phyloP scores from a whole-genome alignment of 768 basidiomycete species.

The Auriscalpium microsporum region DNA sequence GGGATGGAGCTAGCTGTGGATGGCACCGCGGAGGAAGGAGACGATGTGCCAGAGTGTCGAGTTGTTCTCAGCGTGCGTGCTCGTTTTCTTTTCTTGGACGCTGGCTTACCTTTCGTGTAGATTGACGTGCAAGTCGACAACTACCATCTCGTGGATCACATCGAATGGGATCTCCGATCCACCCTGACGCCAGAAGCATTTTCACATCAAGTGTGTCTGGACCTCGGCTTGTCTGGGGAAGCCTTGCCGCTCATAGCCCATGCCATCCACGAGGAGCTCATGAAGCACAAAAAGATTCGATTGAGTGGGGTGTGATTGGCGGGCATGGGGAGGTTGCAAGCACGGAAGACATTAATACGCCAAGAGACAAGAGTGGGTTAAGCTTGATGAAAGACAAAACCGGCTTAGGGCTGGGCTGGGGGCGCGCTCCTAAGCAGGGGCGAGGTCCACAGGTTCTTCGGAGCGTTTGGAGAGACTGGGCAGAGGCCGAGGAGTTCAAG shows the following conservation, averaged over 20 bases:
- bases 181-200: conserved; percentile 85
- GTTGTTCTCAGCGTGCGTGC: conserved; percentile 68
- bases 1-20: conserved; percentile 67
- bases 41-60: conserved; percentile 62
- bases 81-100: not conserved
- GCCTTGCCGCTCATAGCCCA: conserved; percentile 85
- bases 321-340: conserved; percentile 35
- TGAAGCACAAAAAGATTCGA: conserved; percentile 90
- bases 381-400: conserved; percentile 73
- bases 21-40: conserved; percentile 38
- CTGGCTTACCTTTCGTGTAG: conserved; percentile 30
- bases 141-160: conserved; percentile 86
- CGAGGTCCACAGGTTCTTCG: conserved; percentile 73
- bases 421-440: conserved; percentile 67
- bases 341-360: conserved; percentile 19
- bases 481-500: conserved; percentile 81
- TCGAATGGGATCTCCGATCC: conserved; percentile 98
- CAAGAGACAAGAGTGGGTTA: conserved; percentile 41
- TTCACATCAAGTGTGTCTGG: conserved; percentile 66
- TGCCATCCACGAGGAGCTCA: conserved; percentile 90
- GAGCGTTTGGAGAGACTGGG: conserved; percentile 95
- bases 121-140: conserved; percentile 96
- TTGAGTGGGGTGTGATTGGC: conserved; percentile 88
- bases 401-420: conserved; percentile 69
- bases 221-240: conserved; percentile 84